These are phyloP conservation scores for Ganoderma leucocontextum DNA, from an alignment of 1,284 basidiomycete genomes.

Conservation along the genomic window DNA sequence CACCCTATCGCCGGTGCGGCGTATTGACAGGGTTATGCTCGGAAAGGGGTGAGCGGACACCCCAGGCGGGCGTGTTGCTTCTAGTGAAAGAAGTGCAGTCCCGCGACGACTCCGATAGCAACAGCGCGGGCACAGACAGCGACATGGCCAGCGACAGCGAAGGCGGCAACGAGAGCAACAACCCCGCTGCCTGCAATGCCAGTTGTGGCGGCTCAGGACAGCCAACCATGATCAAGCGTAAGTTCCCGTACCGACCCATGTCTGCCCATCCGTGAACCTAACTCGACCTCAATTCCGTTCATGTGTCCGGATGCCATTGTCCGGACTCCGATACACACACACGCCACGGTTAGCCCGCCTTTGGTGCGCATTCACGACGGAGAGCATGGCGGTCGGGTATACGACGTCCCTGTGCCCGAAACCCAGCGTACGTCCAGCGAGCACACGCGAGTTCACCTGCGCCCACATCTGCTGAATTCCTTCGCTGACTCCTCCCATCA, in stretches of 20 bases:
- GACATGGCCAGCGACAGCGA: slow-evolving; percentile 8
- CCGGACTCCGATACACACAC: not conserved
- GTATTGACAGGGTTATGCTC: slow-evolving; percentile 34
- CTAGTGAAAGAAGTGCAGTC: slow-evolving; percentile 49
- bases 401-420: slow-evolving; percentile 58
- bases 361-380: slow-evolving; percentile 85
- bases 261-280: not conserved
- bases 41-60: slow-evolving; percentile 38
- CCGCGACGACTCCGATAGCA: slow-evolving; percentile 32
- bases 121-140: not conserved
- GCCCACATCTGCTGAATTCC: no score
- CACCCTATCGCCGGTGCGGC: slow-evolving; percentile 7
- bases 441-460: slow-evolving; percentile 4
- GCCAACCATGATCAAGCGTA: not conserved
- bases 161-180: not conserved
- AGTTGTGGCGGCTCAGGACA: not conserved
- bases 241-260: not conserved
- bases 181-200: not conserved
- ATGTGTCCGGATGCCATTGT: not conserved
- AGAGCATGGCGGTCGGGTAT: slow-evolving; percentile 80
- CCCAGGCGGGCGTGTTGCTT: slow-evolving; percentile 53
- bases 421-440: slow-evolving; percentile 57
- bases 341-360: slow-evolving; percentile 55
- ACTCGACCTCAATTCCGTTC: not conserved
- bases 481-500: slow-evolving; percentile 10